Percentiles rank a stretch among this genome's conserved stretches.
These are phyloP conservation scores for Agaricales sp. DNA, from an alignment of 1,284 basidiomycete genomes.

Conservation along the genomic window DNA sequence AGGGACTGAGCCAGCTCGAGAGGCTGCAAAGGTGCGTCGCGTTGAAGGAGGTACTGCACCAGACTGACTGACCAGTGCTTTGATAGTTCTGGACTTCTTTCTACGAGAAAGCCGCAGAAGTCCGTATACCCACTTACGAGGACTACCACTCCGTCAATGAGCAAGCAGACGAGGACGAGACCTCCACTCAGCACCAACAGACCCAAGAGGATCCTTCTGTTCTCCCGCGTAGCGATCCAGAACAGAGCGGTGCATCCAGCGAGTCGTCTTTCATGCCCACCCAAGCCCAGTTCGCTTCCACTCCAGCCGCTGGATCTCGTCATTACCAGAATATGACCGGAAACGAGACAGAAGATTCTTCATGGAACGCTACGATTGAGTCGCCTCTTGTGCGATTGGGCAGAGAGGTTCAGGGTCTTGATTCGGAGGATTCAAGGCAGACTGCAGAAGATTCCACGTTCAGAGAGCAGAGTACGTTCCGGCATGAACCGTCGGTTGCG, in stretches of 20 bases:
- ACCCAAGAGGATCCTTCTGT: conserved; percentile 24
- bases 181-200: conserved; percentile 8
- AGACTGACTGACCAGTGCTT: too few relatives aligned
- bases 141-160: conserved; percentile 50
- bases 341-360: conserved; percentile 31
- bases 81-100: conserved; percentile 90
- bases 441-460: conserved; percentile 1
- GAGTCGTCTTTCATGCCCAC: conserved; percentile 1
- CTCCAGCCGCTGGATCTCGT: conserved; percentile 13
- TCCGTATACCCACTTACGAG: conserved; percentile 65
- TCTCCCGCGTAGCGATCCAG: conserved; percentile 61
- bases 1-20: conserved; percentile 78
- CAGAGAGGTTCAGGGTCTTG: conserved; percentile 52
- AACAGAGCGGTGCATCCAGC: not conserved
- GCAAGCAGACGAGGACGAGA: conserved; percentile 23
- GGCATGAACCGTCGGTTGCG: conserved; percentile 18
- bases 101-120: conserved; percentile 85
- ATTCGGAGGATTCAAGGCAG: conserved; percentile 28
- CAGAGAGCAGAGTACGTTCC: conserved; percentile 1
- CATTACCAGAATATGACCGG: conserved; percentile 27
- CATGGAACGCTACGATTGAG: conserved; percentile 63
- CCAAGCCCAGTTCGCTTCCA: not conserved
- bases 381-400: conserved; percentile 70
- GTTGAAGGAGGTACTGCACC: too few relatives aligned
- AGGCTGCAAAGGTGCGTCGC: conserved; percentile 69